Conservation (phyloP, 1,284 basidiomycete genomes). For the Melanopsichium pennsylvanicum region DNA sequence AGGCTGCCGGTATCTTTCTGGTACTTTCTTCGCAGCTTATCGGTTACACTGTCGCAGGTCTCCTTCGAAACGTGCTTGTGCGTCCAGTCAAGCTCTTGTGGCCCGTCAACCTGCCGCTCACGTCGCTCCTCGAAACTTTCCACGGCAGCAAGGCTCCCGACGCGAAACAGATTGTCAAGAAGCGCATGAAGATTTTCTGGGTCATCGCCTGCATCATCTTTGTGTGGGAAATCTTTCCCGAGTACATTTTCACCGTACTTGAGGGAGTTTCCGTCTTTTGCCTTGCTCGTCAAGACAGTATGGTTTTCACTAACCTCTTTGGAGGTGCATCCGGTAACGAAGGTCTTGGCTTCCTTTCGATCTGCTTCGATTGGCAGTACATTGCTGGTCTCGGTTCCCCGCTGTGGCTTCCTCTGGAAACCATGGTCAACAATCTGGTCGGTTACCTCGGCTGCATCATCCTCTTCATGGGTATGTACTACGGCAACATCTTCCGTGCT, state of each 20-base stretch:
- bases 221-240: conserved; percentile 66
- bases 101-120: conserved; percentile 55
- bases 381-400: conserved; percentile 28
- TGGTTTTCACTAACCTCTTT: conserved; percentile 65
- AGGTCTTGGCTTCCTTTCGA: conserved; percentile 53
- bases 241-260: conserved; percentile 67
- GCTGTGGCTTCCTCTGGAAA: conserved; percentile 30
- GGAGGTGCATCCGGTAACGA: conserved; percentile 52
- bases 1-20: conserved; percentile 72
- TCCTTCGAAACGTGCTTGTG: conserved; percentile 35
- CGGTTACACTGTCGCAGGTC: conserved; percentile 72
- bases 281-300: conserved; percentile 71
- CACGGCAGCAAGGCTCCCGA: conserved; percentile 65
- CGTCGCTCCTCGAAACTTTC: conserved; percentile 58
- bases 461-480: conserved; percentile 36
- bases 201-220: conserved; percentile 56
- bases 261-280: conserved; percentile 63
- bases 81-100: conserved; percentile 65
- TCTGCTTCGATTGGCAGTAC: conserved; percentile 52
- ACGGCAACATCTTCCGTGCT: conserved; percentile 30
- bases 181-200: conserved; percentile 74
- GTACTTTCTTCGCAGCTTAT: conserved; percentile 75
- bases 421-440: conserved; percentile 29
- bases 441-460: conserved; percentile 27
- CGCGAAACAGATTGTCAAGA: no score